These are phyloP conservation scores for Triglochin maritima DNA, from an alignment of 106 monocot genomes.

Conservation along the genomic window DNA sequence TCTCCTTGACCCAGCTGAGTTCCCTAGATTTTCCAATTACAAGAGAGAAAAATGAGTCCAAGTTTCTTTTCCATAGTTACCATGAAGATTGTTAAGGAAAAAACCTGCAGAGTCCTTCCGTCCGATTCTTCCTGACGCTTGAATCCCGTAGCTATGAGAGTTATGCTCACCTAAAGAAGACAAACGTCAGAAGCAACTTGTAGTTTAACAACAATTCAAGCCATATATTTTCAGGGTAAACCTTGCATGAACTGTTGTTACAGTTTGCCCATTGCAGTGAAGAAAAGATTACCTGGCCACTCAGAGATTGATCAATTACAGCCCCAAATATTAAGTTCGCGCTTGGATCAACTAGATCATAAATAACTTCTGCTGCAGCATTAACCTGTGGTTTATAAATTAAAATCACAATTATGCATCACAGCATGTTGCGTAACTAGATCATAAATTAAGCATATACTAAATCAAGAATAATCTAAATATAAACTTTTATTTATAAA, in stretches of 20 bases:
- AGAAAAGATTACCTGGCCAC: slow-evolving; percentile 65
- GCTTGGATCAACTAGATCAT: slow-evolving; percentile 93
- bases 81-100: neutral
- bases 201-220: neutral
- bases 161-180: slow-evolving; percentile 73
- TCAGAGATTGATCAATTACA: slow-evolving; percentile 68
- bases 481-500: neutral
- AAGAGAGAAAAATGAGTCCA: neutral
- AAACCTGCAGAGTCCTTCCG: slow-evolving; percentile 43
- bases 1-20: slow-evolving; percentile 28
- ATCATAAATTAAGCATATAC: too few species aligned
- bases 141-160: slow-evolving; percentile 88
- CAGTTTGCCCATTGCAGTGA: neutral
- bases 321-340: slow-evolving; percentile 97
- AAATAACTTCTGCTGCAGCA: slow-evolving; percentile 92
- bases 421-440: too few species aligned
- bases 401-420: neutral
- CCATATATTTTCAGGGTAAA: neutral
- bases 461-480: slow-evolving; percentile 1
- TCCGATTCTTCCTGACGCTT: slow-evolving; percentile 72
- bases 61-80: neutral
- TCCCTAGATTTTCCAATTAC: slow-evolving; percentile 26
- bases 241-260: neutral
- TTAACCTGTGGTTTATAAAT: slow-evolving; percentile 43
- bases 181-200: neutral